phyloP scores from a whole-genome alignment of 2,329 filamentous ascomycete genomes.

The Neonectria faginata region DNA sequence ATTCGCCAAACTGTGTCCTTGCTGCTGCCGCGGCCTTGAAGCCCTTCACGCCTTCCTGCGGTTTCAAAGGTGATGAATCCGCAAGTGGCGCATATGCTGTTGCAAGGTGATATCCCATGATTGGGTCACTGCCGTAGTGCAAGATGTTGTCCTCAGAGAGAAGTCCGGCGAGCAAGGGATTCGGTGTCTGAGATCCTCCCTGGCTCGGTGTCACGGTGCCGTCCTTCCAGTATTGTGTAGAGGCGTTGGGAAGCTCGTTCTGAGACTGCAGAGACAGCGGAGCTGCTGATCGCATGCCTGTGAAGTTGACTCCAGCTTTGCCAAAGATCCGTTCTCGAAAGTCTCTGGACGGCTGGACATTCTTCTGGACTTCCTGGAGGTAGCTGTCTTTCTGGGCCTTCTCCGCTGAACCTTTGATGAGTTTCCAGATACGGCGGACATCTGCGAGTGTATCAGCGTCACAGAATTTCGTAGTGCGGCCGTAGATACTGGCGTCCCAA shows the following conservation, averaged over 20 bases:
- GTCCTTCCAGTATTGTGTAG: slow-evolving; percentile 51
- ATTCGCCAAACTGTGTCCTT: slow-evolving; percentile 59
- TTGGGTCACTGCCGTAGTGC: slow-evolving; percentile 63
- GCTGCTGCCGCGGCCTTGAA: slow-evolving; percentile 51
- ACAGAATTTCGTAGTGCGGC: slow-evolving; percentile 59
- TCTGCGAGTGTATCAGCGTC: slow-evolving; percentile 59
- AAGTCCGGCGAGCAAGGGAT: slow-evolving; percentile 59
- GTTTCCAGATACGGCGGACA: slow-evolving; percentile 54
- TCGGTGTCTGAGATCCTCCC: slow-evolving; percentile 46
- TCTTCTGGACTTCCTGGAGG: slow-evolving; percentile 30
- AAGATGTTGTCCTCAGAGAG: slow-evolving; percentile 53
- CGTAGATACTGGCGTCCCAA: slow-evolving; percentile 62
- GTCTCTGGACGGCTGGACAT: slow-evolving; percentile 36
- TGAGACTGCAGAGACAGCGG: slow-evolving; percentile 49
- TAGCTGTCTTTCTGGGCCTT: slow-evolving; percentile 26
- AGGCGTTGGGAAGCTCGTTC: slow-evolving; percentile 38
- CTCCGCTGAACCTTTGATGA: slow-evolving; percentile 37
- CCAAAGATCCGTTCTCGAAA: slow-evolving; percentile 29
- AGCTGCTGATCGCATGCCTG: slow-evolving; percentile 53
- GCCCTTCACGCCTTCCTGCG: slow-evolving; percentile 27
- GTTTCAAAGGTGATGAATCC: slow-evolving; percentile 54
- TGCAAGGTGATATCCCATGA: slow-evolving; percentile 69
- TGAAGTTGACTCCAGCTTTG: slow-evolving; percentile 40
- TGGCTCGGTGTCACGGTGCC: slow-evolving; percentile 46
- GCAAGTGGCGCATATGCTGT: slow-evolving; percentile 55